Evolutionary conservation across 805 yeast species (phyloP).

Genomic region (Candida glaebosa): DNA sequence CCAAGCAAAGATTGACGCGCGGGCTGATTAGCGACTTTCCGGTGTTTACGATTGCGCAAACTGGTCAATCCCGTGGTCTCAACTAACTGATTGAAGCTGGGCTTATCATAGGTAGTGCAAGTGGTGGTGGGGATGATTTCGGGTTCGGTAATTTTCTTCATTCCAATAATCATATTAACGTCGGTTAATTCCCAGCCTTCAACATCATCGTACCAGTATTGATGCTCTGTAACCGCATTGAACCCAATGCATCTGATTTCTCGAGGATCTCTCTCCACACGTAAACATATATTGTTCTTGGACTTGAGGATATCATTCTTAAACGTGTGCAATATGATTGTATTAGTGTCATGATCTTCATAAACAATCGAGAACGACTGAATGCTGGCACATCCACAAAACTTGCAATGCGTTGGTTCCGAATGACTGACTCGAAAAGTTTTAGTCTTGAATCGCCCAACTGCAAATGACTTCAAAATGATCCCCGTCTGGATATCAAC

Average conservation of each 20-base stretch:
- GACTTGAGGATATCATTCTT: constrained; percentile 65
- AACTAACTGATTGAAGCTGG: constrained; percentile 3
- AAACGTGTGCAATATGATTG: constrained; percentile 69
- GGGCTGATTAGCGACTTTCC: neutral
- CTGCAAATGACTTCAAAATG: constrained; percentile 54
- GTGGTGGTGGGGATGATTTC: neutral
- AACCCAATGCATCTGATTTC: constrained; percentile 89
- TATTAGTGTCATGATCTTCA: constrained; percentile 53
- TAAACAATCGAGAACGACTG: constrained; percentile 70
- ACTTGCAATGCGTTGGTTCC: constrained; percentile 83
- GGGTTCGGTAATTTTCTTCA: constrained; percentile 11
- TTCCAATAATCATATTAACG: constrained; percentile 70
- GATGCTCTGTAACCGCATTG: constrained; percentile 67
- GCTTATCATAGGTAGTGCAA: neutral
- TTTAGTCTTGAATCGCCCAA: constrained; percentile 60
- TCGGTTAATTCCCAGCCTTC: constrained; percentile 80
- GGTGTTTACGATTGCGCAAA: neutral
- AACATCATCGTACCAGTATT: constrained; percentile 61
- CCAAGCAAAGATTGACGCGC: constrained; percentile 31
- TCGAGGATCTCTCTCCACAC: constrained; percentile 90
- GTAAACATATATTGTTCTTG: constrained; percentile 73
- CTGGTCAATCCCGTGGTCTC: constrained; percentile 2
- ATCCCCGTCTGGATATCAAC: constrained; percentile 80
- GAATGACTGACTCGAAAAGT: constrained; percentile 71
- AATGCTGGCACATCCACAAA: constrained; percentile 86